These are phyloP conservation scores for Diaporthe sp. DNA, from an alignment of 2,329 filamentous ascomycete genomes.

Conservation along the genomic window DNA sequence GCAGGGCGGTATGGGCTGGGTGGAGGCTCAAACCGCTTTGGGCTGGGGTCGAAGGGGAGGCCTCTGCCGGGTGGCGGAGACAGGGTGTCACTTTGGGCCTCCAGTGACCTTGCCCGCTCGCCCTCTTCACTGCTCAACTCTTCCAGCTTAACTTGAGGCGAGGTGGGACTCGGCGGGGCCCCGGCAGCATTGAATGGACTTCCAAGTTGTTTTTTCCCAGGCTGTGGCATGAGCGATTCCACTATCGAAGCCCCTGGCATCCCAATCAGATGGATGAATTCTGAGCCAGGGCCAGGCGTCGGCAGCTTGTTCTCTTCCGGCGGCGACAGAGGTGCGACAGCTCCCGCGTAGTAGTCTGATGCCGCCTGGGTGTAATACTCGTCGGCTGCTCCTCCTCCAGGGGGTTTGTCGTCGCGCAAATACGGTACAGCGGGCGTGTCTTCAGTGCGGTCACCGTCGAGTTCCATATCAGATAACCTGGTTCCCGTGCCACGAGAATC, in stretches of 20 bases:
- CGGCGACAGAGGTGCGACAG: conserved; percentile 46
- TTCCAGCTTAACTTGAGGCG: conserved; percentile 33
- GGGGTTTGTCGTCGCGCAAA: conserved; percentile 41
- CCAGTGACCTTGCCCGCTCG: conserved; percentile 21
- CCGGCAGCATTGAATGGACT: conserved; percentile 24
- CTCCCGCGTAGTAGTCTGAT: conserved; percentile 48
- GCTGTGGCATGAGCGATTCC: conserved; percentile 31
- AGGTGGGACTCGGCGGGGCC: conserved; percentile 40
- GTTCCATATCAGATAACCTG: conserved; percentile 34
- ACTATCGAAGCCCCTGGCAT: conserved; percentile 36
- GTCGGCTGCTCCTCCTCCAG: conserved; percentile 45
- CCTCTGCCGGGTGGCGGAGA: conserved; percentile 40
- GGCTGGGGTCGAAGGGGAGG: conserved; percentile 39
- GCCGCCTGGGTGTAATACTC: conserved; percentile 48
- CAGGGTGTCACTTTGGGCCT: conserved; percentile 21
- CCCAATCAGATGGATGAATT: conserved; percentile 39
- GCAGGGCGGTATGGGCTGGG: conserved; percentile 51
- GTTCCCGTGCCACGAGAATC: conserved; percentile 34
- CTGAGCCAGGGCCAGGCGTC: conserved; percentile 12
- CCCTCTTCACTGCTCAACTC: conserved; percentile 39
- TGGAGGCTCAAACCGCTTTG: conserved; percentile 45
- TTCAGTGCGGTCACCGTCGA: conserved; percentile 40
- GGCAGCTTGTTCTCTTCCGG: conserved; percentile 39
- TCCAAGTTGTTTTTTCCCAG: conserved; percentile 27
- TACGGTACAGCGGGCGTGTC: conserved; percentile 39